Base-by-base conservation (phyloP, 2,329 filamentous ascomycete genomes). In the Monosporascus sp. region DNA sequence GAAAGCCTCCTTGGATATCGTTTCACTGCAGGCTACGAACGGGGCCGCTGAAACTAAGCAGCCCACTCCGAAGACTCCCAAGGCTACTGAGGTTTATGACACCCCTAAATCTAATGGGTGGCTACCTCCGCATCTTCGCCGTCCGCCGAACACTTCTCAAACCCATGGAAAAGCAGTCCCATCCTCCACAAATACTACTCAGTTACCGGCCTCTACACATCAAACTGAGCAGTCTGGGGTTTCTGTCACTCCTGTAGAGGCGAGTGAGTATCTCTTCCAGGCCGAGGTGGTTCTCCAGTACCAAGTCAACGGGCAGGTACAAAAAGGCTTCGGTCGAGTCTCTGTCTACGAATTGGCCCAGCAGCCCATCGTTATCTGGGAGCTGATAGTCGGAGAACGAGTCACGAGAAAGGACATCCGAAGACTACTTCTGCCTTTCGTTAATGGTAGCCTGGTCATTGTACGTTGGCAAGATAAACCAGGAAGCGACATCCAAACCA, bases 361-460 rank as follows among this genome's bases (percentile, higher is more conserved):
- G 7, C 46, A 20, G 11, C 22, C 34, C 15, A n/a, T 54, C 22
- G 47, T 54, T 9, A 24, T 61, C 14, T 62, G 61, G 55, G 59
- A 61, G 27, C 14, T 61, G 11, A 47, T 34, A 7, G 38, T 50
- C 2, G 36, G 50, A 14, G 48, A 56, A 3, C 11, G 22, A 22
- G 37, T 51, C n/a, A 51, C 46, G 2, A 56, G 51, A n/a, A 60
- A 56, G 6, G 59, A 64, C 44, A 42, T 64, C 6, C 56, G 62
- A 18, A 38, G 49, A 20, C 51, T 58, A 14, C 24, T 62, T 9
- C 18, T 27, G 5, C 25, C 52, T 9, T 37, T 51, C 11, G 14
- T n/a, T 0, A 41, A 44, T 41, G 57, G 54, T 39, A 60, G 57
- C 24, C 47, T 7, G 20, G 44, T 48, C 4, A 47, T 44, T 8